Conservation (phyloP, 148 eudicot species). For the Rhododendron molle region DNA sequence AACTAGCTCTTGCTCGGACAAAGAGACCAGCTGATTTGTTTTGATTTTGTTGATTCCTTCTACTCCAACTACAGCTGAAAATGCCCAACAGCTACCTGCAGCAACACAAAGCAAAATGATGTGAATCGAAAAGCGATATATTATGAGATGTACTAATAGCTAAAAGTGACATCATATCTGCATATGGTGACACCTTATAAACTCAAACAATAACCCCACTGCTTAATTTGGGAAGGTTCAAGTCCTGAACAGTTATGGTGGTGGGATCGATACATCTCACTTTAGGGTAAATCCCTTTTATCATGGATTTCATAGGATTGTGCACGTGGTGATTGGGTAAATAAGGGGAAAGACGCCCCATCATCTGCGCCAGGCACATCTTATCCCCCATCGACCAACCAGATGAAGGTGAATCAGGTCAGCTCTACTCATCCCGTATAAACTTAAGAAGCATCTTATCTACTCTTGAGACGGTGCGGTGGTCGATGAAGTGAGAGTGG, state of each 20-base stretch:
- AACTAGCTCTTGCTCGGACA: conserved; percentile 75
- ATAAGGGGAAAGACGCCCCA: too few species aligned
- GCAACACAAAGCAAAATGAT: not conserved
- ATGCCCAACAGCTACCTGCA: conserved; percentile 78
- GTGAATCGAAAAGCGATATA: too few species aligned
- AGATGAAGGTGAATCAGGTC: too few species aligned
- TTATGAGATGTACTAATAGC: not conserved
- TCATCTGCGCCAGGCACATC: too few species aligned
- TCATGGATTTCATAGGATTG: too few species aligned
- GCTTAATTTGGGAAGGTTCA: not conserved
- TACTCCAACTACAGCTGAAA: conserved; percentile 61
- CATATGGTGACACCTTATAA: not conserved
- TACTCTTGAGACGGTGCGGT: too few species aligned
- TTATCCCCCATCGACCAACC: too few species aligned
- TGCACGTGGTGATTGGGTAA: too few species aligned
- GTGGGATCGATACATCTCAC: not conserved
- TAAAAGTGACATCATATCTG: not conserved
- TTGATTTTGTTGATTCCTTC: conserved; percentile 82
- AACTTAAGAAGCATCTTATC: too few species aligned
- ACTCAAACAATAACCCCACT: not conserved
- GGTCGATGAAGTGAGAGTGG: too few species aligned
- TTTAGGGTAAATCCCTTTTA: too few species aligned
- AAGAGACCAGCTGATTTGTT: conserved; percentile 47
- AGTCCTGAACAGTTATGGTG: not conserved
- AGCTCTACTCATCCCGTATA: too few species aligned